Evolutionary conservation across 148 eudicot genomes (phyloP).

Genomic region (Rhododendron mucronatum): DNA sequence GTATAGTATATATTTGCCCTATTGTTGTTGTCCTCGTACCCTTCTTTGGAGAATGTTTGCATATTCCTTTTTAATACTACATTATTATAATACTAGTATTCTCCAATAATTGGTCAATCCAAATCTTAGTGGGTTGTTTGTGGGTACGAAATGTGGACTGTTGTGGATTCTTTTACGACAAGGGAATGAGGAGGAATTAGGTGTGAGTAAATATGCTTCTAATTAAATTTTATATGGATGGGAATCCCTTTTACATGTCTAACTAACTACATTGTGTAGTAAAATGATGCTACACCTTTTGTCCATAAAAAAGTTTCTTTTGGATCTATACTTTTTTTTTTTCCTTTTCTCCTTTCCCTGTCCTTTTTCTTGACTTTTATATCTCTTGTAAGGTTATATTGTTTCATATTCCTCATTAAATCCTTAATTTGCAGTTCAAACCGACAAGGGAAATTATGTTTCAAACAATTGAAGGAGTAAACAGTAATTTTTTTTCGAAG

Average conservation of each 20-base stretch:
- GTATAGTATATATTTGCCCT: neutral
- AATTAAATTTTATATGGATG: neutral
- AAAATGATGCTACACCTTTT: neutral
- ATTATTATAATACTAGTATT: neutral
- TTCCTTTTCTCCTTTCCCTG: neutral
- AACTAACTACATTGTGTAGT: neutral
- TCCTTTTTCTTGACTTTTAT: neutral
- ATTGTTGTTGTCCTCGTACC: neutral
- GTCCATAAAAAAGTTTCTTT: neutral
- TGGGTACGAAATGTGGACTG: neutral
- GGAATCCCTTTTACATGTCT: neutral
- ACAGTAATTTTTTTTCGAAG: too few species aligned
- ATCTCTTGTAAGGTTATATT: neutral
- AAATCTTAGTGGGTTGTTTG: constrained; percentile 3
- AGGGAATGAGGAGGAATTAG: neutral
- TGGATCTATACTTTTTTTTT: neutral
- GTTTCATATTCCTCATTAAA: neutral
- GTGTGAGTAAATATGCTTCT: neutral
- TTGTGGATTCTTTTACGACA: constrained; percentile 4
- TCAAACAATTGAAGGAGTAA: neutral
- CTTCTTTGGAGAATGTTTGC: neutral
- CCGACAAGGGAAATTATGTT: neutral
- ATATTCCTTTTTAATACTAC: neutral
- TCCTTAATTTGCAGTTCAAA: neutral
- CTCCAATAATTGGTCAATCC: neutral